A percentile compares a stretch with the other conserved stretches of the same genome.
These are phyloP conservation scores for Glycine soja DNA, from an alignment of 306 rosid genomes.

Conservation along the genomic window DNA sequence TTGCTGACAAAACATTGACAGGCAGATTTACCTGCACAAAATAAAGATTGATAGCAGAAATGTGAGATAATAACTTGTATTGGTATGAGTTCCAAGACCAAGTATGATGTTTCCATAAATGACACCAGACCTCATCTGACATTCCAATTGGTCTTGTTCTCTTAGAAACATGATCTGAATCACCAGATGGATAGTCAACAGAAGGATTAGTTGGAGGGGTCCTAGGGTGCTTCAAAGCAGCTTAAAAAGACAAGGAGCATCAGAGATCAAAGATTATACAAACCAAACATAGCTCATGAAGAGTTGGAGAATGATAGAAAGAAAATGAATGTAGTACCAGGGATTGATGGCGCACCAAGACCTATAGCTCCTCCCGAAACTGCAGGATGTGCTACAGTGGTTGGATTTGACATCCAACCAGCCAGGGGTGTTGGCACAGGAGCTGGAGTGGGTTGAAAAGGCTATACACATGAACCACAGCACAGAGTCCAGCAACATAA, in stretches of 20 bases:
- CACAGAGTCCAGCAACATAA: slow-evolving; percentile 41
- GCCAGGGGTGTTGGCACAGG: slow-evolving; percentile 80
- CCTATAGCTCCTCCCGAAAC: slow-evolving; percentile 91
- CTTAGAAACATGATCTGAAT: slow-evolving; percentile 89
- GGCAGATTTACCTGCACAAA: slow-evolving; percentile 81
- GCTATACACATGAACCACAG: slow-evolving; percentile 61
- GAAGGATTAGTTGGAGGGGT: slow-evolving; percentile 98
- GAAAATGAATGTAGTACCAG: slow-evolving; percentile 64
- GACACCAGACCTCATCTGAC: slow-evolving; percentile 68
- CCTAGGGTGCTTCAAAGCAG: slow-evolving; percentile 92
- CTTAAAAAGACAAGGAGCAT: slow-evolving; percentile 52
- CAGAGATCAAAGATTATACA: slow-evolving; percentile 28
- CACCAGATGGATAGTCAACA: slow-evolving; percentile 87
- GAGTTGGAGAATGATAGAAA: slow-evolving; percentile 32
- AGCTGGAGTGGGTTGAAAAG: slow-evolving; percentile 85
- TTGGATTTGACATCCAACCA: slow-evolving; percentile 98
- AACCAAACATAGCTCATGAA: slow-evolving; percentile 32
- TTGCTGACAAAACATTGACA: slow-evolving; percentile 75
- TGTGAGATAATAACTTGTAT: background rate
- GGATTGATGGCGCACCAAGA: slow-evolving; percentile 92
- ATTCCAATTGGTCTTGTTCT: slow-evolving; percentile 88
- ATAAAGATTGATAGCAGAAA: slow-evolving; percentile 30
- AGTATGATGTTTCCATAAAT: slow-evolving; percentile 16
- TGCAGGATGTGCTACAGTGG: slow-evolving; percentile 81
- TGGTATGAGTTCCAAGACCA: background rate